Evolutionary conservation across 2,329 filamentous ascomycete species (phyloP).

Genomic region (Colletotrichum echinochloae): DNA sequence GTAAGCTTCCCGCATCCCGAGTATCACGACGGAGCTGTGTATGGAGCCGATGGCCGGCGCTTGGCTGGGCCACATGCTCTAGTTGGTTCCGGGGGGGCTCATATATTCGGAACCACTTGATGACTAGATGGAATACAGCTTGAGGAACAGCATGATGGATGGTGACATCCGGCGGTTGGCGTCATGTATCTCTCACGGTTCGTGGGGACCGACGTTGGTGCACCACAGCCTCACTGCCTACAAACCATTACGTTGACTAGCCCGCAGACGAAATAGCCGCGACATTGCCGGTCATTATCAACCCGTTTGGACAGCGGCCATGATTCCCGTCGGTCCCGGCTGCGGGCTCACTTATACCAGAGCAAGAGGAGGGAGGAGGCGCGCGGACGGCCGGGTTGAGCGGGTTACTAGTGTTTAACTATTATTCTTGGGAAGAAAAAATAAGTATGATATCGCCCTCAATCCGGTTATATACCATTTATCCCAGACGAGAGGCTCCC

Average conservation of each 20-base stretch:
- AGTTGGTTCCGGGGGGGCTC: background rate
- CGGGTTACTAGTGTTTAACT: constrained; percentile 6
- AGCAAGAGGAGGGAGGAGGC: too few relatives aligned
- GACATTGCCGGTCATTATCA: background rate
- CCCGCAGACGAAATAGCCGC: background rate
- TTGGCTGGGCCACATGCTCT: too few relatives aligned
- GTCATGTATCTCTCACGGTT: background rate
- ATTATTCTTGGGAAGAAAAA: too few relatives aligned
- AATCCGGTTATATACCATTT: too few relatives aligned
- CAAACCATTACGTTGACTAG: background rate
- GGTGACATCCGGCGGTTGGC: too few relatives aligned
- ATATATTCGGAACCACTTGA: too few relatives aligned
- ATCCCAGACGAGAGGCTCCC: background rate
- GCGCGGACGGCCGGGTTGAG: background rate
- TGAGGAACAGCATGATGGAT: too few relatives aligned
- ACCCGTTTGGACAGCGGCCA: background rate
- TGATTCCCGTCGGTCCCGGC: background rate
- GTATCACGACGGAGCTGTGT: background rate
- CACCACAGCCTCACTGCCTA: too few relatives aligned
- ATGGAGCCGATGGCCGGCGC: background rate
- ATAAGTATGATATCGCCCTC: background rate
- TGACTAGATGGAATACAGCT: background rate
- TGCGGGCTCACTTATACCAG: background rate
- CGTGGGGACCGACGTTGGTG: too few relatives aligned
- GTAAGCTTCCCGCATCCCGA: background rate